phyloP scores from a whole-genome alignment of 1,284 basidiomycete species.

The Pseudozyma pruni region DNA sequence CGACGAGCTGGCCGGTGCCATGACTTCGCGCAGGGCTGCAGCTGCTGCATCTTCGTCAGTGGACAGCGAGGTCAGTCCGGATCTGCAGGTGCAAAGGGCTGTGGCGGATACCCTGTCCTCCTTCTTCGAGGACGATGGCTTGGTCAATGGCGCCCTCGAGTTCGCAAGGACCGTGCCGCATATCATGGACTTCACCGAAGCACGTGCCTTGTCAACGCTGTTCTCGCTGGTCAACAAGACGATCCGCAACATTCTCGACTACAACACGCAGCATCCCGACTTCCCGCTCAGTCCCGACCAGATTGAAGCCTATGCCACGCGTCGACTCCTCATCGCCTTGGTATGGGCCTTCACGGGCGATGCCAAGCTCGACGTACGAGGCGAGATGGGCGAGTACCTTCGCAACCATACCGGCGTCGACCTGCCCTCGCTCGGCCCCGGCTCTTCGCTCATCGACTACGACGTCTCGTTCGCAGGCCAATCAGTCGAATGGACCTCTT shows the following conservation, averaged over 20 bases:
- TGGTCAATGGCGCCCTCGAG: slow-evolving; percentile 81
- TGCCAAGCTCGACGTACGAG: slow-evolving; percentile 86
- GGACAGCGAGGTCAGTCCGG: slow-evolving; percentile 71
- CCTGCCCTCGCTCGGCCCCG: slow-evolving; percentile 77
- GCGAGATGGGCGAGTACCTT: slow-evolving; percentile 89
- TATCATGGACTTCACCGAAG: slow-evolving; percentile 97
- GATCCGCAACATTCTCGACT: slow-evolving; percentile 89
- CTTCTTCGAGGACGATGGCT: slow-evolving; percentile 76
- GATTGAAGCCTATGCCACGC: slow-evolving; percentile 88
- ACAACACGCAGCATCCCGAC: slow-evolving; percentile 92
- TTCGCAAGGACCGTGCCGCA: slow-evolving; percentile 87
- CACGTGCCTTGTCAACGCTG: slow-evolving; percentile 90
- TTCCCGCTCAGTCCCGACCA: slow-evolving; percentile 88
- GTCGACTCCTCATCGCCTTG: slow-evolving; percentile 88
- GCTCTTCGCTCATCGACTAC: slow-evolving; percentile 90
- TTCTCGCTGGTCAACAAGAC: slow-evolving; percentile 98
- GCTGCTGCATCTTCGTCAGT: slow-evolving; percentile 42
- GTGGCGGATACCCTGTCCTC: slow-evolving; percentile 72
- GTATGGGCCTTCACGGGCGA: slow-evolving; percentile 99
- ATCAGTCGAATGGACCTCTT: slow-evolving; percentile 81
- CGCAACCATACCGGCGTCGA: slow-evolving; percentile 87
- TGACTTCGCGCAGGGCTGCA: slow-evolving; percentile 74
- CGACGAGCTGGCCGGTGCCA: slow-evolving; percentile 73
- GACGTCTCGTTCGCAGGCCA: slow-evolving; percentile 74
- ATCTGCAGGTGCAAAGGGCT: slow-evolving; percentile 79